Percentiles rank a stretch among this genome's conserved stretches.
Evolutionary conservation across 192 early-diverging fungal species (phyloP).

Genomic region (Chytriomyces sp.): DNA sequence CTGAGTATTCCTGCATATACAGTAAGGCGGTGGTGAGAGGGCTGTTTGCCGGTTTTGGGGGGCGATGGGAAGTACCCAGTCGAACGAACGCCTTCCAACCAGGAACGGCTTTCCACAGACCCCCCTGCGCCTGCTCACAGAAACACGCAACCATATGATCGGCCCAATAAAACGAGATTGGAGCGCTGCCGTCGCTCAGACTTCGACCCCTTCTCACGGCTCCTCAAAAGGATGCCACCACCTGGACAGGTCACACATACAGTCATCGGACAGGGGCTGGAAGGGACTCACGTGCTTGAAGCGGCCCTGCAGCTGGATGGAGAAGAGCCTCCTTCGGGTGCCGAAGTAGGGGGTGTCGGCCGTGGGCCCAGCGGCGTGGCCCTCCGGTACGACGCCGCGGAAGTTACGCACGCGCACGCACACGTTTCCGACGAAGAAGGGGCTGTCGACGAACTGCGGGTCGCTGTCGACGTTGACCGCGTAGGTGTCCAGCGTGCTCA

Average conservation of each 20-base stretch:
- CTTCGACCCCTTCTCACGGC: background rate
- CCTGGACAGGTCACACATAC: background rate
- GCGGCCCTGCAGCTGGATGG: slow-evolving; percentile 71
- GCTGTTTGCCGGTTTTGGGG: background rate
- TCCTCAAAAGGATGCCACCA: too few species aligned
- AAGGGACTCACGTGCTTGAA: slow-evolving; percentile 64
- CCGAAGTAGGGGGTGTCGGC: slow-evolving; percentile 61
- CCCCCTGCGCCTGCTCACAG: background rate
- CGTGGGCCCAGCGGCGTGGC: slow-evolving; percentile 19
- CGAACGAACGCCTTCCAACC: background rate
- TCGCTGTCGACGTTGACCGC: slow-evolving; percentile 67
- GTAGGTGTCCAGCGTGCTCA: slow-evolving; percentile 37
- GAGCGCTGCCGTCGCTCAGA: too few species aligned
- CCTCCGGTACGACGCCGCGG: slow-evolving; percentile 55
- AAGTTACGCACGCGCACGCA: slow-evolving; percentile 72
- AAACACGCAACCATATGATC: background rate
- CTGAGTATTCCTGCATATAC: slow-evolving; percentile 49
- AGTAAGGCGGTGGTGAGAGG: background rate
- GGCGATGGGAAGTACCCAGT: background rate
- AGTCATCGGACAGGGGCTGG: too few species aligned
- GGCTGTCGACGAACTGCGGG: slow-evolving; percentile 65
- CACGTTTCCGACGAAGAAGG: slow-evolving; percentile 64
- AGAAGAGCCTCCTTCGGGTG: slow-evolving; percentile 60
- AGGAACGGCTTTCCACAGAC: too few species aligned
- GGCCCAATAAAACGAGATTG: background rate